A percentile compares a stretch with the other conserved stretches of the same genome.
Conservation (phyloP, 257 asterid genomes). For the Osmanthus fragrans region DNA sequence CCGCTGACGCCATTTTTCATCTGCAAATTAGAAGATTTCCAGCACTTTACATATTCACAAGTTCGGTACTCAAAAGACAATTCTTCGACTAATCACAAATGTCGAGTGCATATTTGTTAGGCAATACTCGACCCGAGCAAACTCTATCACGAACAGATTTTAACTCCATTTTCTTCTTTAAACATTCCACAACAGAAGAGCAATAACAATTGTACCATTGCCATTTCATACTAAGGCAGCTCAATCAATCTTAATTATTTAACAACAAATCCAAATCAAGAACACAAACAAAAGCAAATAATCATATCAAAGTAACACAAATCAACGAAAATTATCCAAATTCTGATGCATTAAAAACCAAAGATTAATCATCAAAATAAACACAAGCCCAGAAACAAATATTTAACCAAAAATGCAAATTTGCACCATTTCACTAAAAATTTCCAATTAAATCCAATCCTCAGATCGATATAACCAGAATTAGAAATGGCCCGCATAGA, state of each 20-base stretch:
- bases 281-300: background rate
- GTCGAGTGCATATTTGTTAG: no score
- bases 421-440: background rate
- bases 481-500: background rate
- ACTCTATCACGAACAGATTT: background rate
- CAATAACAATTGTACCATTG: background rate
- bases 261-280: background rate
- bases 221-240: background rate
- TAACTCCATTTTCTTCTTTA: background rate
- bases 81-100: no score
- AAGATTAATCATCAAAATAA: background rate
- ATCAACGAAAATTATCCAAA: background rate
- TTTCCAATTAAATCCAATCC: constrained; percentile 4
- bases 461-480: constrained; percentile 23
- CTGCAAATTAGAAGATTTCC: constrained; percentile 44
- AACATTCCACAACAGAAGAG: background rate
- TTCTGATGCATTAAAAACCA: background rate
- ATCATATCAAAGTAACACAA: background rate
- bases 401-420: background rate
- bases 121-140: no score
- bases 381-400: background rate
- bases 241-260: background rate
- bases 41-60: constrained; percentile 12
- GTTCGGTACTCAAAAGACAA: no score
- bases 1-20: constrained; percentile 74